Evolutionary conservation across 495 filamentous ascomycete species (phyloP).

Genomic region (Penicillium macrosclerotiorum): DNA sequence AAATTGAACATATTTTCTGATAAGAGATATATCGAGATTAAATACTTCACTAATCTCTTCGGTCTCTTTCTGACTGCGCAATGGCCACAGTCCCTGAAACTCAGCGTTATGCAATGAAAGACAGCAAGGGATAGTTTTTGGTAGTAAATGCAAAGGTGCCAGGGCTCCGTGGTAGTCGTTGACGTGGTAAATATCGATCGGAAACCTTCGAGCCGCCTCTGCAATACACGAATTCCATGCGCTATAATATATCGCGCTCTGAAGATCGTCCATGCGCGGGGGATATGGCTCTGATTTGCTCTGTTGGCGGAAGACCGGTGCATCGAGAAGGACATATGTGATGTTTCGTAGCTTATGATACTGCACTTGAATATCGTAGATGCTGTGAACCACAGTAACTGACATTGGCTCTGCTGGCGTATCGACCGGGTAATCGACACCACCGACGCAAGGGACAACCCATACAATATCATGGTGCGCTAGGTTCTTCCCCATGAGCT

Average conservation of each 20-base stretch:
- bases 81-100: slow-evolving; percentile 70
- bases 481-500: slow-evolving; percentile 65
- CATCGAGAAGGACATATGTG: slow-evolving; percentile 67
- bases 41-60: slow-evolving; percentile 63
- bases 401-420: slow-evolving; percentile 55
- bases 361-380: slow-evolving; percentile 61
- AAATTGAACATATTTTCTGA: slow-evolving; percentile 62
- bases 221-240: slow-evolving; percentile 70
- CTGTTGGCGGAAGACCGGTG: slow-evolving; percentile 66
- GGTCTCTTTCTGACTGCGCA: slow-evolving; percentile 57
- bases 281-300: slow-evolving; percentile 65
- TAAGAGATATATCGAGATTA: slow-evolving; percentile 50
- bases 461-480: slow-evolving; percentile 64
- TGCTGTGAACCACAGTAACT: slow-evolving; percentile 58
- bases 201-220: slow-evolving; percentile 51
- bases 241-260: slow-evolving; percentile 64
- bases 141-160: slow-evolving; percentile 61
- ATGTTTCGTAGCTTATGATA: slow-evolving; percentile 64
- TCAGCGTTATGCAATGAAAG: slow-evolving; percentile 65
- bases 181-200: slow-evolving; percentile 66
- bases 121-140: slow-evolving; percentile 56
- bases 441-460: slow-evolving; percentile 68
- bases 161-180: slow-evolving; percentile 69
- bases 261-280: slow-evolving; percentile 67
- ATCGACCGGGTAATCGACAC: slow-evolving; percentile 60